Base-by-base conservation (phyloP, 495 filamentous ascomycete species). In the Rusavskia elegans region DNA sequence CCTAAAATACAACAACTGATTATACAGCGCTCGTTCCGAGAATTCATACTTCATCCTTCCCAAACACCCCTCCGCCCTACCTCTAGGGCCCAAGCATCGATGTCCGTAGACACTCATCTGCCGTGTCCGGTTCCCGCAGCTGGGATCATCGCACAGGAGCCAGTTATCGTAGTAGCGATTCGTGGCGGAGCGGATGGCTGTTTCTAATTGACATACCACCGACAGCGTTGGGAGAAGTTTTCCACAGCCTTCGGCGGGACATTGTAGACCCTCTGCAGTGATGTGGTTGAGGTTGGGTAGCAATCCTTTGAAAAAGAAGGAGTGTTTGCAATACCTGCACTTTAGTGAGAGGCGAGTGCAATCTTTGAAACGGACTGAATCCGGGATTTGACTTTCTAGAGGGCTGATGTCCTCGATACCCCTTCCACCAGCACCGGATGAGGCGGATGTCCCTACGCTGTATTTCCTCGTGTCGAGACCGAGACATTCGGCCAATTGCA, bases 41-140 rank as follows among this genome's bases (percentile, higher is more conserved):
- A 82, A 83, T 71, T 93, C 89, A 58, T 85, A 97, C 25, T 73
- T 66, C 92, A 97, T 97, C 14, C 79, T 72, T 3, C 93, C 93
- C n/a, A 76, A 66, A 64, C 93, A 97, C 20, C 83, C 90, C 27
- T 78, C 69, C 2, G 80, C 90, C 14, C 89, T 78, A 10, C 88
- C 90, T 50, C 79, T 78, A 2, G 89, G 85, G 0, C 92, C 92
- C 13, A 97, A 73, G 64, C 92, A 98, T 27, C 87, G 79, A 59
- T 81, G 83, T 41, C 92, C 92, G 61, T 89, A 92, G 5, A 98
- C 92, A 61, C 78, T 84, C 71, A 96, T 87, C 65, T 94, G 87
- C 40, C 89, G 74, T 7, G 92, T 96, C 45, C 89, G 83, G 61
- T 80, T 85, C 21, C 87, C 87, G 63, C 92, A 98, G 11, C 79